phyloP scores from a whole-genome alignment of 352 stramenopile species.

The Blastocystis sp. region DNA sequence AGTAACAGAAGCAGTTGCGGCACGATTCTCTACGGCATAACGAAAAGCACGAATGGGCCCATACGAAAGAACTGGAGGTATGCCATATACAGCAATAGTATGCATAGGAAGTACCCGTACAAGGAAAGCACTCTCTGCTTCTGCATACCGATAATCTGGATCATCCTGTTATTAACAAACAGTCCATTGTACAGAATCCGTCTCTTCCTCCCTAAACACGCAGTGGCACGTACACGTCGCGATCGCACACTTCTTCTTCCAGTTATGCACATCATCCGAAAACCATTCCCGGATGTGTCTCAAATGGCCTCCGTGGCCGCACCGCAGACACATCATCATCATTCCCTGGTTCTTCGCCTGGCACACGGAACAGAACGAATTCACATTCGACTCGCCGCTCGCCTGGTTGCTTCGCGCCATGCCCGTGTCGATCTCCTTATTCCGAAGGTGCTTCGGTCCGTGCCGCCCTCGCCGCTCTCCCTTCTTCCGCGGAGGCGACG shows the following conservation, averaged over 20 bases:
- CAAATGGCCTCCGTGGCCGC: slow-evolving; percentile 64
- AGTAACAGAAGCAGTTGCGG: background rate
- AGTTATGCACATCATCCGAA: background rate
- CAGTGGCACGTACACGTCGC: slow-evolving; percentile 30
- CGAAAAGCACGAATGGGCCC: background rate
- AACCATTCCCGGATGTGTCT: slow-evolving; percentile 58
- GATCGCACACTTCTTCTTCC: slow-evolving; percentile 34
- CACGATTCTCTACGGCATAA: background rate
- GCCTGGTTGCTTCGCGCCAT: background rate
- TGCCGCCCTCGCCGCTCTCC: background rate
- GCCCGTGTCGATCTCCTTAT: background rate
- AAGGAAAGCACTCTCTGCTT: slow-evolving; percentile 39
- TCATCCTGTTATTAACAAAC: slow-evolving; percentile 39
- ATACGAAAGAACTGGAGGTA: background rate
- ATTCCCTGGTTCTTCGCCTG: slow-evolving; percentile 30
- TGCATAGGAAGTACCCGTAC: slow-evolving; percentile 25
- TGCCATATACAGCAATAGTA: background rate
- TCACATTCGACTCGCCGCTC: background rate
- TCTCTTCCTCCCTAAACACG: slow-evolving; percentile 6
- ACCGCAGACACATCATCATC: slow-evolving; percentile 58
- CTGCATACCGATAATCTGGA: background rate
- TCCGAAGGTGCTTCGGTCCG: background rate
- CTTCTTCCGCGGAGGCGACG: background rate
- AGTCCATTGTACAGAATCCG: slow-evolving; percentile 1
- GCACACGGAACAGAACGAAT: slow-evolving; percentile 55